Percentiles rank a stretch among this genome's conserved stretches.
Evolutionary conservation across 2,329 filamentous ascomycete species (phyloP).

Genomic region (Mycogone perniciosa): DNA sequence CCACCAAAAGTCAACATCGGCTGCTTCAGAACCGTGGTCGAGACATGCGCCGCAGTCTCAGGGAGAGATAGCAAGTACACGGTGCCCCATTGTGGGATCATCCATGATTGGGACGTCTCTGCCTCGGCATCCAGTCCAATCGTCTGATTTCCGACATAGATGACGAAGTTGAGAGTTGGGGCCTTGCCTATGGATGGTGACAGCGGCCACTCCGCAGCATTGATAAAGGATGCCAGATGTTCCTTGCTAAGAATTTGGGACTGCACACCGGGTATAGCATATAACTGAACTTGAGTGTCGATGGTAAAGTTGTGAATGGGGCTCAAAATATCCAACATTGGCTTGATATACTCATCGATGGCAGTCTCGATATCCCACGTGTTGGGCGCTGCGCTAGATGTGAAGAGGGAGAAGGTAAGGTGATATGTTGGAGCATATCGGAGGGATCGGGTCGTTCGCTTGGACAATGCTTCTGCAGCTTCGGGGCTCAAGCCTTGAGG

Average conservation of each 20-base stretch:
- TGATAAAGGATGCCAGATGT: conserved; percentile 90
- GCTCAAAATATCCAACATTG: conserved; percentile 70
- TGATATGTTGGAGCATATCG: conserved; percentile 94
- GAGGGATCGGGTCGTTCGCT: conserved; percentile 75
- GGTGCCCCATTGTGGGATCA: conserved; percentile 91
- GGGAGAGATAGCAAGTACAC: conserved; percentile 53
- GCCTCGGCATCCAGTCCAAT: conserved; percentile 46
- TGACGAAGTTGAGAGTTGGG: conserved; percentile 91
- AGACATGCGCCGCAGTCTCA: conserved; percentile 44
- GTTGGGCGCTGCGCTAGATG: conserved; percentile 67
- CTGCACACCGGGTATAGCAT: conserved; percentile 64
- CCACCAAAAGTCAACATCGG: conserved; percentile 86
- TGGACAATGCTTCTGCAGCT: conserved; percentile 50
- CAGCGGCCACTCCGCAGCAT: conserved; percentile 94
- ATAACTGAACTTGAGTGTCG: conserved; percentile 92
- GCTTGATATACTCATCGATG: conserved; percentile 72
- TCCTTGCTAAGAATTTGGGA: conserved; percentile 67
- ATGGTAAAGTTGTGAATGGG: conserved; percentile 92
- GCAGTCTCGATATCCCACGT: conserved; percentile 88
- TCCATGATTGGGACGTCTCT: conserved; percentile 62
- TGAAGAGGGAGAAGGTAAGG: conserved; percentile 91
- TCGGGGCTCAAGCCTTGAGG: conserved; percentile 44
- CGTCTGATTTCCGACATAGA: conserved; percentile 78
- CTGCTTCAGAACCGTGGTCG: conserved; percentile 61
- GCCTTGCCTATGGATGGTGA: conserved; percentile 89